A percentile compares a stretch with the other conserved stretches of the same genome.
Conservation (phyloP, 2,329 filamentous ascomycete species). For the Arthrobotrys pseudoclavata region DNA sequence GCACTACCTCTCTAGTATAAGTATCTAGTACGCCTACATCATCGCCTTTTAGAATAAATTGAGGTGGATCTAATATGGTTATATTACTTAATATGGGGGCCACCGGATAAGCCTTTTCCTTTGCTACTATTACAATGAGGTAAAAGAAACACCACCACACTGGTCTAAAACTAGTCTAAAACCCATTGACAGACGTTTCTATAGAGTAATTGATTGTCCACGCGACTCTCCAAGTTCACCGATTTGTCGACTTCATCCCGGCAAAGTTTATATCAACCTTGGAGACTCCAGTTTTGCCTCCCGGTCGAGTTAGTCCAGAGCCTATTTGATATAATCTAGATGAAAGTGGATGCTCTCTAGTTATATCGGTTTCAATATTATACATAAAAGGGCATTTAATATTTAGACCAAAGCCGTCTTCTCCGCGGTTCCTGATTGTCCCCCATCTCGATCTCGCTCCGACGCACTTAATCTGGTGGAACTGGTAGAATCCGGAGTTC, state of each 20-base stretch:
- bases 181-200: conserved; percentile 30
- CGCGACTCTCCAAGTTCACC: conserved; percentile 38
- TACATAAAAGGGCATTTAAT: neutral
- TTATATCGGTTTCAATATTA: conserved; percentile 14
- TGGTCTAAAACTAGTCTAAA: neutral
- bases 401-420: conserved; percentile 23
- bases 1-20: neutral
- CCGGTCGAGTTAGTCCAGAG: conserved; percentile 7
- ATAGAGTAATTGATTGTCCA: conserved; percentile 57
- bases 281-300: conserved; percentile 12
- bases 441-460: conserved; percentile 46
- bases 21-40: neutral
- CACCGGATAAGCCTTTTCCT: conserved; percentile 16
- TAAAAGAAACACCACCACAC: conserved; percentile 40
- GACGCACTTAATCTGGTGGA: conserved; percentile 27
- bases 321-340: neutral
- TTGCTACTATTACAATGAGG: conserved; percentile 39
- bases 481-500: conserved; percentile 34
- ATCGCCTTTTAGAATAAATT: neutral
- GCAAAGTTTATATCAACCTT: conserved; percentile 53
- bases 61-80: neutral
- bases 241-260: conserved; percentile 28
- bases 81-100: conserved; percentile 56
- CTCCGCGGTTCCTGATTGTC: conserved; percentile 17
- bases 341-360: conserved; percentile 10